Base-by-base conservation (phyloP, 2,329 filamentous ascomycete species). In the Beauveria asiatica region DNA sequence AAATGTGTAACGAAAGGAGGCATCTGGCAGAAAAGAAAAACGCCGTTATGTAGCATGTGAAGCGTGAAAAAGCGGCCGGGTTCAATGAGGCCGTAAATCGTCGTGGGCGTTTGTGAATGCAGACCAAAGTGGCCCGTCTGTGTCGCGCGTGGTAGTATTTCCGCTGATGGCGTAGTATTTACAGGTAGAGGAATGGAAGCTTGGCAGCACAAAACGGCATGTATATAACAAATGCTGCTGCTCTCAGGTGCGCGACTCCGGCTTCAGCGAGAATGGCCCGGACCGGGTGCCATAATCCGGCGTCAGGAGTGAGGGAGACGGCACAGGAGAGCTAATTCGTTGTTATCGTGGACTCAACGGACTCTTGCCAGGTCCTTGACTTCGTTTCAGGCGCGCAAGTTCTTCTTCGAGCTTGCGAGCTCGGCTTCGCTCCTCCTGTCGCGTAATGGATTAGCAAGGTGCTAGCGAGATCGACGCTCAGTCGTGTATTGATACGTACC, bases 361-460 rank as follows among this genome's bases (percentile, higher is more conserved):
- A 62, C 70, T 76, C 66, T 76, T 79, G 64, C 73, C 73, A 1
- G 75, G 72, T 2, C 74, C 77, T 33, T 73, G 72, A 10, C 72
- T 70, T 59, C 75, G 75, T 65, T 72, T 78, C 44, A 82, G 64
- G 30, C 74, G 70, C 33, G 73, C 68, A 33, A 82, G 65, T 67
- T 83, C 80, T 59, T 83, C 80, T 64, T 83, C 80, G 23, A 81
- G 68, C 64, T 75, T 78, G 55, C 80, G 73, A 60, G 74, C 72
- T 64, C 72, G 75, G 61, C 70, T 66, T 67, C 81, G 79, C 64
- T 83, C 80, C 73, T 79, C 78, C 79, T 82, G 23, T 19, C 60
- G 60, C 59, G n/a, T 2, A 3, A 17, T 5, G 59, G 42, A 65
- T 77, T 67, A 76, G 72, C 25, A 33, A 13, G 5, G 11, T 23